Evolutionary conservation across 106 monocot species (phyloP), one percentile per base, ranked within the genome.

Genomic region (Dioscorea zingiberensis): DNA sequence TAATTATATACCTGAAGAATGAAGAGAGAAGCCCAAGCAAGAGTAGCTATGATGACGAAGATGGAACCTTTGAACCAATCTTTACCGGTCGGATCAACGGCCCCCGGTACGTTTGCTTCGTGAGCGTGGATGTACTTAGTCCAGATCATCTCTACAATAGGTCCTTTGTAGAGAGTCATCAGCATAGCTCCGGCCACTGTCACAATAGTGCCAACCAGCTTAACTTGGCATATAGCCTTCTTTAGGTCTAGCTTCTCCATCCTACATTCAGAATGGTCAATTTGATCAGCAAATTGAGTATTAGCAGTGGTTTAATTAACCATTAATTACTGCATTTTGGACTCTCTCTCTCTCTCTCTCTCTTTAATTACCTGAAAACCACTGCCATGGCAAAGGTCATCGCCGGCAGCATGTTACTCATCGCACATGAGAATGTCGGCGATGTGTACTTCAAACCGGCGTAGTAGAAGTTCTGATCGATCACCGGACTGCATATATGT

Each of bases 401-500:
- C 66, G 89, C 89, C 0, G 89, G 89, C 54, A 89, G 71, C 54
- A 89, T 84, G 78, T 89, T 89, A 77, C 84, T 89, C 84, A 89
- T 84, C 62, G 88, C 88, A 24, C 89, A 89, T 3, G 89, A 70
- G 73, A 89, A 89, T 60, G 89, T 82, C 21, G 89, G 84, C 11
- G 89, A 85, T 12, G 89, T 89, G 56, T 68, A 74, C 66, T 89
- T 85, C 7, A 89, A 45, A 0, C 89, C 89, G 7, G 73, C 69
- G 57, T 89, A 89, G 89, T 89, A 89, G 62, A 89, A 89, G 70
- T 89, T 89, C 60, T 89, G 89, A 58, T 89, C 89, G 13, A 89
- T 89, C 25, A 89, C 89, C 12, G 85, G 89, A 27, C 88, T 87
- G 69, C 24, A n/a, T n/a, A n/a, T n/a, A n/a, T n/a, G n/a, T n/a